Evolutionary conservation across 2,329 filamentous ascomycete species (phyloP).

Genomic region (Neofusicoccum umdonicola): DNA sequence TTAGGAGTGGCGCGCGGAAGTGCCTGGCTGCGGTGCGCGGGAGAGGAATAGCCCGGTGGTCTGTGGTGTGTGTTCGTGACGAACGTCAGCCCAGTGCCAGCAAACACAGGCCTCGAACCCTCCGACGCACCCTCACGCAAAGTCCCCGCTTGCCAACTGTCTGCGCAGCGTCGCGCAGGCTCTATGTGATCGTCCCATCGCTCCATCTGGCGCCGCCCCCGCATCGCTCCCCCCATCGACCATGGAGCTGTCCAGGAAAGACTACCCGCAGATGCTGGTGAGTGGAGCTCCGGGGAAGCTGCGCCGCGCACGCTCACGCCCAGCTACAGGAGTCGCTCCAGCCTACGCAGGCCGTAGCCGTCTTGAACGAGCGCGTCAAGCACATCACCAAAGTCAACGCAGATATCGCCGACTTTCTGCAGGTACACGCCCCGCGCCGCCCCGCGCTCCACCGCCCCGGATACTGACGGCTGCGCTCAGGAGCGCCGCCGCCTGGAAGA

Average conservation of each 20-base stretch:
- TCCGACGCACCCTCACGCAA: background rate
- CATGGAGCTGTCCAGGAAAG: constrained; percentile 72
- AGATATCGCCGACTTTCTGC: constrained; percentile 94
- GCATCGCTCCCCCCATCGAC: constrained; percentile 19
- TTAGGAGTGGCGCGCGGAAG: constrained; percentile 16
- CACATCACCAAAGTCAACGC: constrained; percentile 81
- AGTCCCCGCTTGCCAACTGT: background rate
- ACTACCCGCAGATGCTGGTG: constrained; percentile 95
- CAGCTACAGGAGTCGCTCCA: constrained; percentile 68
- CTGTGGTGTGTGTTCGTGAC: constrained; percentile 14
- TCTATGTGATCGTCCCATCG: constrained; percentile 15
- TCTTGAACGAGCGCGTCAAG: constrained; percentile 83
- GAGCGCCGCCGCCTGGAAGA: constrained; percentile 93
- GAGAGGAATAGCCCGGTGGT: constrained; percentile 15
- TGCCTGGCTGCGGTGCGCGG: constrained; percentile 15
- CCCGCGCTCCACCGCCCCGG: background rate
- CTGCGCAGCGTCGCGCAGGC: constrained; percentile 13
- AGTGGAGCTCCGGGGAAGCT: constrained; percentile 39
- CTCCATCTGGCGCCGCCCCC: constrained; percentile 10
- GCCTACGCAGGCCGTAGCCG: constrained; percentile 75
- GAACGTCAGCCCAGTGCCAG: constrained; percentile 15
- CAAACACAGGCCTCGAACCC: background rate
- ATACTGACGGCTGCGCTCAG: constrained; percentile 48
- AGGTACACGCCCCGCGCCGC: constrained; percentile 59
- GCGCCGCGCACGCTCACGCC: constrained; percentile 29